Evolutionary conservation across 192 early-diverging fungal species (phyloP).

Genomic region (Podila verticillata): DNA sequence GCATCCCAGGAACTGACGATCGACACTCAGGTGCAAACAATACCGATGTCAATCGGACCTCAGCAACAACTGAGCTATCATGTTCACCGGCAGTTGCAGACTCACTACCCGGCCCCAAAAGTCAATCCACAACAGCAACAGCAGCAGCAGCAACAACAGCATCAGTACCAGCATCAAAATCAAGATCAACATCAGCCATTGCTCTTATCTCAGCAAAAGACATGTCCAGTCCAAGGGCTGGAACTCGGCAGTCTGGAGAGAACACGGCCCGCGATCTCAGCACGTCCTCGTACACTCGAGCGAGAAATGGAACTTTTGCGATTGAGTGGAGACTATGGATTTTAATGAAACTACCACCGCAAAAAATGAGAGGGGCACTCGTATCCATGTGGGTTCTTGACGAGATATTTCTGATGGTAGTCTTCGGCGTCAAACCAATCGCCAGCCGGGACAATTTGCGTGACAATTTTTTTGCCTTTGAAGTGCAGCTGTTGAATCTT

Average conservation of each 20-base stretch:
- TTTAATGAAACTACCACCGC: slow-evolving; percentile 23
- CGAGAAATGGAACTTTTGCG: slow-evolving; percentile 24
- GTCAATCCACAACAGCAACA: slow-evolving; percentile 1
- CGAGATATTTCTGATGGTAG: slow-evolving; percentile 82
- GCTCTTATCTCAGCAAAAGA: background rate
- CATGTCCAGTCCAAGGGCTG: background rate
- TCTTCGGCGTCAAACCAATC: slow-evolving; percentile 84
- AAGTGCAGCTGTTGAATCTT: slow-evolving; percentile 67
- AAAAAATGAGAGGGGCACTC: slow-evolving; percentile 54
- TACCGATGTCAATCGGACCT: background rate
- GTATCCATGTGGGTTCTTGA: slow-evolving; percentile 79
- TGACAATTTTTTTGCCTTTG: slow-evolving; percentile 65
- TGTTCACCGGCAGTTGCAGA: background rate
- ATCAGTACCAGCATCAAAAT: slow-evolving; percentile 1
- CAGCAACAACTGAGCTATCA: background rate
- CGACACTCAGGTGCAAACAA: background rate
- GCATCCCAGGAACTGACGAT: background rate
- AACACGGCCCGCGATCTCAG: background rate
- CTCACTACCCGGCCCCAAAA: background rate
- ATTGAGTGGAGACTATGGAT: slow-evolving; percentile 15
- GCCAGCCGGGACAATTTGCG: slow-evolving; percentile 73
- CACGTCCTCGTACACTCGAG: slow-evolving; percentile 11
- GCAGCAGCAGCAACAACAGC: slow-evolving; percentile 12
- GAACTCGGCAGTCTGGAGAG: background rate
- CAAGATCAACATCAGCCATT: background rate